phyloP scores from a whole-genome alignment of 2,329 filamentous ascomycete species.

The Ophiostoma perfectum region DNA sequence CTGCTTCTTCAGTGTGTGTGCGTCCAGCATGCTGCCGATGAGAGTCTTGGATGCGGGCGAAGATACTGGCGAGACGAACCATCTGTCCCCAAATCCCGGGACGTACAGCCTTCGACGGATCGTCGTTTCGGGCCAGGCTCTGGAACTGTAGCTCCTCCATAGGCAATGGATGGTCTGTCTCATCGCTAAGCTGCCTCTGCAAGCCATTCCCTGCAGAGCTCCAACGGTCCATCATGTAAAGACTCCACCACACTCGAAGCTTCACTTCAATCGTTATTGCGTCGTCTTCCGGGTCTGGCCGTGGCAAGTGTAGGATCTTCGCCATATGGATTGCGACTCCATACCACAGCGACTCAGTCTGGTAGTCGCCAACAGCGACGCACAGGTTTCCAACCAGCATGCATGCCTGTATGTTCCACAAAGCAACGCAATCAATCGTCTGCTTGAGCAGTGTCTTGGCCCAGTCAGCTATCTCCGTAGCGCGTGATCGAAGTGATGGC shows the following conservation, averaged over 20 bases:
- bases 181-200: not conserved
- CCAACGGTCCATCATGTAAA: constrained; percentile 15
- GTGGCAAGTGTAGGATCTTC: constrained; percentile 3
- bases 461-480: not conserved
- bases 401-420: constrained; percentile 12
- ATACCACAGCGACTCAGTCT: constrained; percentile 10
- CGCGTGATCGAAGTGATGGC: not conserved
- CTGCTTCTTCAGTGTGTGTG: not conserved
- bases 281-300: constrained; percentile 1
- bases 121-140: not conserved
- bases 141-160: constrained; percentile 11
- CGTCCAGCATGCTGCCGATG: constrained; percentile 1
- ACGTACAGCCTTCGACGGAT: not conserved
- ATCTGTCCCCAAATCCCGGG: constrained; percentile 13
- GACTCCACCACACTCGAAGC: not conserved
- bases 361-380: constrained; percentile 13
- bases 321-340: constrained; percentile 14
- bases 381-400: constrained; percentile 11
- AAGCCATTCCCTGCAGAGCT: constrained; percentile 12
- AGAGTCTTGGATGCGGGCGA: constrained; percentile 6
- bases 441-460: constrained; percentile 4
- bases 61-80: constrained; percentile 4
- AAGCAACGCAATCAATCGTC: not conserved
- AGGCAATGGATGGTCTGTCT: not conserved
- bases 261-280: not conserved